A percentile compares a stretch with the other conserved stretches of the same genome.
Conservation (phyloP, 257 asterid species). For the Ballota nigra region DNA sequence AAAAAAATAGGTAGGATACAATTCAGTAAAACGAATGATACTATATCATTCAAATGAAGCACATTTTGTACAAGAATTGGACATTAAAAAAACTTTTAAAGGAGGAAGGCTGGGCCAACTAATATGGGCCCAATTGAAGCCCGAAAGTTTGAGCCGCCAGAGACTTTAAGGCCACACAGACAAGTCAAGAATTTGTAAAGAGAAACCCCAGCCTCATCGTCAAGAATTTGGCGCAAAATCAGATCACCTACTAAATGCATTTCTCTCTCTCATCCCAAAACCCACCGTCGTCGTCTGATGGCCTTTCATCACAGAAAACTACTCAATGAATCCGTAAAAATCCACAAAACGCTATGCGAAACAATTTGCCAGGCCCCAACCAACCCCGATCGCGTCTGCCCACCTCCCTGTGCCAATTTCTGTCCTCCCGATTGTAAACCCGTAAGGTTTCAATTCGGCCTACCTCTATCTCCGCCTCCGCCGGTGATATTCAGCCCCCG, state of each 20-base stretch:
- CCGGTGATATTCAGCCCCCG: background rate
- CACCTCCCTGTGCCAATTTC: conserved; percentile 2
- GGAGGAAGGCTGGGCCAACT: too few species aligned
- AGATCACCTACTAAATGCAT: background rate
- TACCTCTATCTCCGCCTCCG: conserved; percentile 24
- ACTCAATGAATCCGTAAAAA: conserved; percentile 21
- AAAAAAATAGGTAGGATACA: too few species aligned
- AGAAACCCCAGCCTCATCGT: conserved; percentile 7
- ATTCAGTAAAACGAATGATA: too few species aligned
- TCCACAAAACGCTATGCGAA: conserved; percentile 6
- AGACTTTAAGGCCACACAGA: conserved; percentile 15
- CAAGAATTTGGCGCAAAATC: conserved; percentile 20
- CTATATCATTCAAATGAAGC: too few species aligned
- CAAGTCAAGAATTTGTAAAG: conserved; percentile 27
- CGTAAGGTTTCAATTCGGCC: background rate
- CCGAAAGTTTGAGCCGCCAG: conserved; percentile 30
- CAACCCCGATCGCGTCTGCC: conserved; percentile 27
- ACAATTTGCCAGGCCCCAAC: conserved; percentile 6
- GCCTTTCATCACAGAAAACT: conserved; percentile 39
- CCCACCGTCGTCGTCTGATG: conserved; percentile 31
- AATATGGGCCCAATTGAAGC: background rate
- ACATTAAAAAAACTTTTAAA: too few species aligned
- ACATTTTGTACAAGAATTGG: too few species aligned
- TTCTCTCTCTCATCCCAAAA: conserved; percentile 1
- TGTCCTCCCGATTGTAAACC: conserved; percentile 31